phyloP scores from a whole-genome alignment of 1,139 yeast species.

The Hanseniaspora uvarum region DNA sequence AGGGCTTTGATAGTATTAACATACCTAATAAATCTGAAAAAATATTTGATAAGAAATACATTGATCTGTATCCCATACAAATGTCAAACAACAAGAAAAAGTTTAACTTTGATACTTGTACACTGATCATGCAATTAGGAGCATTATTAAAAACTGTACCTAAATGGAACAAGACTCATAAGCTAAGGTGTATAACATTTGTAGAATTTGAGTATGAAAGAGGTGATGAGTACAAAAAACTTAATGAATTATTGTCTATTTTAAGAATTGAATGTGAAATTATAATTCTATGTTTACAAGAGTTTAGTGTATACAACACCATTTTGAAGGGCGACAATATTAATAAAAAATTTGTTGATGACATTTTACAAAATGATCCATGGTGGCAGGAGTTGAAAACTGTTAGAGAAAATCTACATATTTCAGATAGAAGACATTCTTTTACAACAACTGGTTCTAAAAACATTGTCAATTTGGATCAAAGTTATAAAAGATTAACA shows the following conservation, averaged over 20 bases:
- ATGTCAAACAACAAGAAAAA: slow-evolving; percentile 75
- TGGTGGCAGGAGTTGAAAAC: slow-evolving; percentile 62
- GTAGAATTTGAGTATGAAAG: slow-evolving; percentile 69
- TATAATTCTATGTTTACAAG: slow-evolving; percentile 58
- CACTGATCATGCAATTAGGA: slow-evolving; percentile 82
- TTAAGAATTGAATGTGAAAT: slow-evolving; percentile 74
- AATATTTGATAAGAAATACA: slow-evolving; percentile 36
- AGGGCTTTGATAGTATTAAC: slow-evolving; percentile 58
- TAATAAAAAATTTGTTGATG: slow-evolving; percentile 31
- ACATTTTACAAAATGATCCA: slow-evolving; percentile 35
- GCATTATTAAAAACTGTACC: slow-evolving; percentile 88
- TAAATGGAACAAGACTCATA: slow-evolving; percentile 72
- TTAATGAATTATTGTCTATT: slow-evolving; percentile 53
- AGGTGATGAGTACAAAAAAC: slow-evolving; percentile 54
- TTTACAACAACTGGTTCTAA: slow-evolving; percentile 21
- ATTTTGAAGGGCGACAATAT: slow-evolving; percentile 54
- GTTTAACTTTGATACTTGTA: slow-evolving; percentile 89
- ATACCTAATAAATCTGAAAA: slow-evolving; percentile 39
- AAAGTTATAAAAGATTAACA: slow-evolving; percentile 21
- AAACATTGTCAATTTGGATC: slow-evolving; percentile 16
- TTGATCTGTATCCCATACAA: slow-evolving; percentile 90
- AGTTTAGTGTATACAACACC: slow-evolving; percentile 58
- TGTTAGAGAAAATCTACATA: slow-evolving; percentile 39
- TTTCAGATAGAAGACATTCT: slow-evolving; percentile 27
- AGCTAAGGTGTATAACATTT: slow-evolving; percentile 71